These are phyloP conservation scores for Aureobasidium sp. DNA, from an alignment of 2,329 filamentous ascomycete species.

Conservation along the genomic window DNA sequence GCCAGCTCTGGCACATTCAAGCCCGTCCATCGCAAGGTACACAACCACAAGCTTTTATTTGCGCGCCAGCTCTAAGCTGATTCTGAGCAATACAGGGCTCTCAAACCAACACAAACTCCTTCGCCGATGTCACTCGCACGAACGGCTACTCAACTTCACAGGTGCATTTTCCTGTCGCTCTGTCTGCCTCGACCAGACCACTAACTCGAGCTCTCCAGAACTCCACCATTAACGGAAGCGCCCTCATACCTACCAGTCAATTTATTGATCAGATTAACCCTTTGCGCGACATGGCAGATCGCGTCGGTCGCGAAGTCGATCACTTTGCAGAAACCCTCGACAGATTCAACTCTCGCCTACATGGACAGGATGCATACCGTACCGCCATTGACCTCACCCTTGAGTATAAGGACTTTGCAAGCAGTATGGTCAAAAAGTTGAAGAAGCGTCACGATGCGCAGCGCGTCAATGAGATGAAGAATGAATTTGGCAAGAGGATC, in stretches of 20 bases:
- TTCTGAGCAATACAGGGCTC: not conserved
- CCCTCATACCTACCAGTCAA: slow-evolving; percentile 32
- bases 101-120: not conserved
- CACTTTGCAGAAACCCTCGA: slow-evolving; percentile 79
- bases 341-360: slow-evolving; percentile 54
- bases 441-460: slow-evolving; percentile 37
- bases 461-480: slow-evolving; percentile 28
- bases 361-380: slow-evolving; percentile 49
- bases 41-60: not conserved
- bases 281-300: slow-evolving; percentile 58
- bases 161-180: not conserved
- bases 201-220: not conserved
- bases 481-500: slow-evolving; percentile 19
- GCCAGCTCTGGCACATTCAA: slow-evolving; percentile 6
- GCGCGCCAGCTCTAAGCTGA: not conserved
- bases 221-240: not conserved
- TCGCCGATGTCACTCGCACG: not conserved
- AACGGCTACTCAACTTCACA: not conserved
- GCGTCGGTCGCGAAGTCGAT: slow-evolving; percentile 75
- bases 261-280: slow-evolving; percentile 50
- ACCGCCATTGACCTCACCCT: slow-evolving; percentile 55
- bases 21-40: slow-evolving; percentile 16
- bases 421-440: slow-evolving; percentile 42
- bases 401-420: slow-evolving; percentile 44
- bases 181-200: not conserved